Evolutionary conservation across 805 yeast species (phyloP).

Genomic region (Barnettozyma botsteinii): DNA sequence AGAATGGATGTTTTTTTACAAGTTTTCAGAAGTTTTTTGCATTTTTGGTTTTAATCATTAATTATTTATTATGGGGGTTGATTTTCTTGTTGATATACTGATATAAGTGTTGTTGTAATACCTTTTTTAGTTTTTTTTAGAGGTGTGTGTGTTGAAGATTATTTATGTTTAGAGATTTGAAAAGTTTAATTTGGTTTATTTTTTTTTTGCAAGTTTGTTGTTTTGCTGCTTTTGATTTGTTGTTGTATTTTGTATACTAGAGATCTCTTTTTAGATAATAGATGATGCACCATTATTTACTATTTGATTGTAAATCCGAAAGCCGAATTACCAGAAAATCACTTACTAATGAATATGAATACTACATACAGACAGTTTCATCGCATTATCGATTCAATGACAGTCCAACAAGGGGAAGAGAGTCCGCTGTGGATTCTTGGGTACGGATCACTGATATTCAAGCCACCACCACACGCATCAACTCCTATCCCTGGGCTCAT

Average conservation of each 20-base stretch:
- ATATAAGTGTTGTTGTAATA: neutral
- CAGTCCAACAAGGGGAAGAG: slow-evolving; percentile 12
- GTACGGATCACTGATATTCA: slow-evolving; percentile 83
- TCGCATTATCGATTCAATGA: no score
- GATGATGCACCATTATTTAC: neutral
- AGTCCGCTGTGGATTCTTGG: slow-evolving; percentile 84
- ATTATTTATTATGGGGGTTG: slow-evolving; percentile 19
- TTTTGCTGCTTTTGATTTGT: no score
- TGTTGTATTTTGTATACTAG: slow-evolving; percentile 2
- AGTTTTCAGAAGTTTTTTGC: slow-evolving; percentile 1
- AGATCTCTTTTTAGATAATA: neutral
- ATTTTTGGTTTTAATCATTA: slow-evolving; percentile 12
- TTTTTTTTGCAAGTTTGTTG: neutral
- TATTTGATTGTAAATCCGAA: no score
- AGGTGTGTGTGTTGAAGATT: neutral
- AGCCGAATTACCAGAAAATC: no score
- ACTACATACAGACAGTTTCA: no score
- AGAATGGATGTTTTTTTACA: neutral
- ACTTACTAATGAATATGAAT: no score
- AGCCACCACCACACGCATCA: slow-evolving; percentile 75
- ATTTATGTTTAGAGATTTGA: neutral
- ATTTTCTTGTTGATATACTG: slow-evolving; percentile 15
- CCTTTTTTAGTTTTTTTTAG: neutral
- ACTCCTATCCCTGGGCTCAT: slow-evolving; percentile 62
- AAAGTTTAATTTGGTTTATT: neutral